Evolutionary conservation across 202 grass and related monocot genomes (phyloP), one percentile per base, ranked within the genome.

Genomic region (Setaria viridis): DNA sequence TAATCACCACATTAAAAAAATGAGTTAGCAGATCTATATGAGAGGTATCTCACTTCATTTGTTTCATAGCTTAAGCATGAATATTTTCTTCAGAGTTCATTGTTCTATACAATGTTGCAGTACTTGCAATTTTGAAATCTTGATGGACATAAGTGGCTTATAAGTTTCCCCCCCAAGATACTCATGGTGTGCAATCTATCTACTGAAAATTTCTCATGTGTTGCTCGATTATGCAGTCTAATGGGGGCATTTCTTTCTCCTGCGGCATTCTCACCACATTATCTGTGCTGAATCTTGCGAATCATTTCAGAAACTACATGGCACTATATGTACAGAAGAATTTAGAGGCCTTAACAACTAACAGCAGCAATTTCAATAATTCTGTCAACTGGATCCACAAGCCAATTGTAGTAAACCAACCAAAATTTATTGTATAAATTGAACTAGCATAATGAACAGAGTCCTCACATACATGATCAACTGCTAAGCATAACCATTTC

Each of bases 301-400:
- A 63, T 8, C 74, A 74, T 29, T 85, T 80, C n/a, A 75, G 25
- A 58, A 80, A 80, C 35, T 19, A 21, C 34, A 64, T 17, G 32
- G 2, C 20, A 34, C 20, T 16, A 32, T 77, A 16, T 43, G 76
- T 42, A 60, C 42, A 76, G 9, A 42, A 84, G 33, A 82, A 76
- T 42, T 54, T 30, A 19, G 37, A 39, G 19, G 49, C 34, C 10
- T 68, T 39, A 67, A 2, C 25, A 74, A 57, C 12, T 41, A 76
- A 60, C 50, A n/a, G 7, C 3, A 13, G 7, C 54, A 56, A 29
- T 43, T 55, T 72, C 9, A 6, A 25, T 56, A 67, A 63, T 81
- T 74, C 37, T 66, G 17, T 3, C 12, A 30, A 47, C 29, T 45
- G 9, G 45, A 66, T 25, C 70, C 39, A 77, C 63, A n/a, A 57